These are phyloP conservation scores for Penicillium diatomitis DNA, from an alignment of 495 filamentous ascomycete genomes.

Conservation along the genomic window DNA sequence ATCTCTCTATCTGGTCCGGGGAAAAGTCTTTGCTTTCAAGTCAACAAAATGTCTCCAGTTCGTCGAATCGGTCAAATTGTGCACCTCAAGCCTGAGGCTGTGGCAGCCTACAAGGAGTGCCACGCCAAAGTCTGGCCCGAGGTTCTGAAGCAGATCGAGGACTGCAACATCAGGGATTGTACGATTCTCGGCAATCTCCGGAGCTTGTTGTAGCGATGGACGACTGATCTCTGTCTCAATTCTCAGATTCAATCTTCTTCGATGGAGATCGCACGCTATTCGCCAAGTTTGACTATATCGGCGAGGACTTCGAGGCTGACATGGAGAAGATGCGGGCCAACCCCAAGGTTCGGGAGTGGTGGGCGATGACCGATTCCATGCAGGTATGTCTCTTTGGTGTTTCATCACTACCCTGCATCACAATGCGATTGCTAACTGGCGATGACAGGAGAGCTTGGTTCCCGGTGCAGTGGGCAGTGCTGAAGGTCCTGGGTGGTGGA, in stretches of 20 bases:
- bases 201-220: neutral
- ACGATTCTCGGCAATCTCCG: neutral
- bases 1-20: too few species aligned
- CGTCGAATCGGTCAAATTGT: conserved; percentile 59
- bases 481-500: conserved; percentile 64
- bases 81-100: conserved; percentile 55
- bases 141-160: conserved; percentile 60
- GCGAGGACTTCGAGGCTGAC: conserved; percentile 57
- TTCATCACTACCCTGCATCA: too few species aligned
- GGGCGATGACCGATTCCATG: conserved; percentile 66
- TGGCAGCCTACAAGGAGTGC: conserved; percentile 59
- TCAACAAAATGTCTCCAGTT: conserved; percentile 19
- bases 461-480: conserved; percentile 53
- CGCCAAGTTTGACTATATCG: conserved; percentile 66
- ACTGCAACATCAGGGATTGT: conserved; percentile 67
- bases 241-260: conserved; percentile 58
- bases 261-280: conserved; percentile 56
- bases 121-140: conserved; percentile 68
- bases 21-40: too few species aligned
- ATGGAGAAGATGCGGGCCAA: conserved; percentile 64
- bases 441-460: conserved; percentile 40
- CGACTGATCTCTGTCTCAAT: neutral
- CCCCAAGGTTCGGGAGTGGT: conserved; percentile 66
- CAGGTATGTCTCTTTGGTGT: conserved; percentile 36
- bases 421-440: too few species aligned